Evolutionary conservation across 2,329 filamentous ascomycete species (phyloP).

Genomic region (Aspergillus sp.): DNA sequence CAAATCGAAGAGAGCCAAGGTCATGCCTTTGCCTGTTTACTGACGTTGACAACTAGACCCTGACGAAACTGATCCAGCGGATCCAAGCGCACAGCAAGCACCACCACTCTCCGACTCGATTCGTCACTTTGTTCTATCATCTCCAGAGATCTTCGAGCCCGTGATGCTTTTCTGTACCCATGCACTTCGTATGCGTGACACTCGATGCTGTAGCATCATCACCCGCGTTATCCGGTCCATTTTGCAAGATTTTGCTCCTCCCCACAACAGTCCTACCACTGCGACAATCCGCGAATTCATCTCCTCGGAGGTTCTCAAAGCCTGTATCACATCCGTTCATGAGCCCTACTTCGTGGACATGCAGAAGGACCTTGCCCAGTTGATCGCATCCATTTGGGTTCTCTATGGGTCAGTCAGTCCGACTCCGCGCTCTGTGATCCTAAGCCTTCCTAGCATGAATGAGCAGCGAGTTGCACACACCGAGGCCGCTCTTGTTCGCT

Average conservation of each 20-base stretch:
- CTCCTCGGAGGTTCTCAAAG: slow-evolving; percentile 79
- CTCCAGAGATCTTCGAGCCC: slow-evolving; percentile 75
- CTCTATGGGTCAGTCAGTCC: slow-evolving; percentile 66
- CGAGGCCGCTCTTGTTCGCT: slow-evolving; percentile 52
- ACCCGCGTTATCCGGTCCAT: slow-evolving; percentile 82
- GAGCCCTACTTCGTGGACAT: slow-evolving; percentile 96
- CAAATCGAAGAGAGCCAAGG: slow-evolving; percentile 9
- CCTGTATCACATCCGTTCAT: slow-evolving; percentile 83
- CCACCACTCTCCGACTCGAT: slow-evolving; percentile 54
- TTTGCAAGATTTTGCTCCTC: slow-evolving; percentile 67
- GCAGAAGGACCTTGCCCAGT: slow-evolving; percentile 81
- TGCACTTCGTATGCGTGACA: slow-evolving; percentile 83
- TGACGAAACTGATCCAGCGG: slow-evolving; percentile 26
- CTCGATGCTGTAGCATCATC: slow-evolving; percentile 79
- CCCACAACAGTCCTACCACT: slow-evolving; percentile 47
- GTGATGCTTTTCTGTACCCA: slow-evolving; percentile 89
- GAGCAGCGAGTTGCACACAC: slow-evolving; percentile 62
- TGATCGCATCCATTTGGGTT: slow-evolving; percentile 81
- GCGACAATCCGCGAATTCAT: slow-evolving; percentile 82
- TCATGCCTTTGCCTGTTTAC: slow-evolving; percentile 1
- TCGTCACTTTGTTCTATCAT: slow-evolving; percentile 75
- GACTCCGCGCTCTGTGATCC: slow-evolving; percentile 71
- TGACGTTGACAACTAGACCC: slow-evolving; percentile 23
- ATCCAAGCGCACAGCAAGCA: slow-evolving; percentile 28
- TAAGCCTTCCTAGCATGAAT: slow-evolving; percentile 73